Evolutionary conservation across 495 filamentous ascomycete genomes (phyloP).

Genomic region (Bathelium albidoporum): DNA sequence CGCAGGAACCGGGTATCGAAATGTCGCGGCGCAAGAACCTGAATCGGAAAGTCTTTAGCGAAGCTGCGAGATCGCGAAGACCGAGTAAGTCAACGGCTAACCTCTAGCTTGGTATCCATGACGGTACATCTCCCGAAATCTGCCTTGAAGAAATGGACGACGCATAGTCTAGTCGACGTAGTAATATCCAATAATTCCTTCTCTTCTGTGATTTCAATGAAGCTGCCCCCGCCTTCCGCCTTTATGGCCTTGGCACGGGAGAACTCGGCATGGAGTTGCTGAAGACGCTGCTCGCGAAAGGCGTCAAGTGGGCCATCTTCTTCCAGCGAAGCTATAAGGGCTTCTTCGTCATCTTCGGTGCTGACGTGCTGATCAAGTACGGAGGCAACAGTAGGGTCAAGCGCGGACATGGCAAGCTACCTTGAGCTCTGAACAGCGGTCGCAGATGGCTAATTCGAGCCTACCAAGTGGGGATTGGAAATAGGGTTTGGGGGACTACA

Average conservation of each 20-base stretch:
- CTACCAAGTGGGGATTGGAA: no score
- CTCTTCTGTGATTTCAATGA: conserved; percentile 53
- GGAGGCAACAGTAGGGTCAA: conserved; percentile 40
- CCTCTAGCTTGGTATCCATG: conserved; percentile 55
- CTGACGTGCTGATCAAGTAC: conserved; percentile 31
- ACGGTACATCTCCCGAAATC: conserved; percentile 64
- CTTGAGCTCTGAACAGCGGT: no score
- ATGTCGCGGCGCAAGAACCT: conserved; percentile 49
- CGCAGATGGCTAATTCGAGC: no score
- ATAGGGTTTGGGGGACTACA: no score
- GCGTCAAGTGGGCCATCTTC: conserved; percentile 50
- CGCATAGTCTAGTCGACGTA: conserved; percentile 49
- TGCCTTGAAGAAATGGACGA: conserved; percentile 67
- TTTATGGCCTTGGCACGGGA: conserved; percentile 35
- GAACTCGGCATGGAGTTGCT: conserved; percentile 60
- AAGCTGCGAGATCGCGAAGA: not conserved
- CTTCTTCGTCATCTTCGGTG: conserved; percentile 55
- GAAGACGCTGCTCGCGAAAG: conserved; percentile 56
- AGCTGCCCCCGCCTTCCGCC: conserved; percentile 32
- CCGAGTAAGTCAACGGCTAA: conserved; percentile 15
- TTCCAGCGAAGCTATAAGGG: conserved; percentile 60
- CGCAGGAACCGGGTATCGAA: conserved; percentile 58
- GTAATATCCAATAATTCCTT: conserved; percentile 59
- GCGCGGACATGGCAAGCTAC: conserved; percentile 11
- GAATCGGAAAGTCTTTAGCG: not conserved